Base-by-base conservation (phyloP, 768 basidiomycete genomes). In the Leccinum subtestaceum region DNA sequence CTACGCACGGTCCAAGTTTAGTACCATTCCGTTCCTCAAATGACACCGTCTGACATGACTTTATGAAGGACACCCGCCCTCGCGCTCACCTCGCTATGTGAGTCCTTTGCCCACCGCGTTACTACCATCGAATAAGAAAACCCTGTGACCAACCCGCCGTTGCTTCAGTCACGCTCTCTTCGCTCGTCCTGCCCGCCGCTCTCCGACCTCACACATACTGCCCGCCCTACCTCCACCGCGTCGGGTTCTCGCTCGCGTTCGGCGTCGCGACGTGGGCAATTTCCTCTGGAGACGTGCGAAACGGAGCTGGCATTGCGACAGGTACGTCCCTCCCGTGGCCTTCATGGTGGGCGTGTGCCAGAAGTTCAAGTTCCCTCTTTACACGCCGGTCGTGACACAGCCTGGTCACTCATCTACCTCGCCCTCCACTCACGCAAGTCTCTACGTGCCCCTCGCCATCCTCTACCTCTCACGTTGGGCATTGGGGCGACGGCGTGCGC, bases 371-470 rank as follows among this genome's bases (percentile, higher is more conserved):
- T 40, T 17, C 3, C 8, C 38, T 40, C 38, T 17, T 3, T 13
- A 40, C 38, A 32, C 31, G 31, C 31, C 11, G 11, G 31, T 32
- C 31, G 31, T 32, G 31, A 32, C 31, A 31, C 48, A 78, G 79
- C 78, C 7, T 80, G 78, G 78, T 77, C 78, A n/a, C 63, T 80
- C 49, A 80, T 75, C 34, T 80, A 80, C 58, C 72, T 80, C 34
- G 65, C 78, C 19, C 56, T 80, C 36, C 77, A 79, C 51, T 60
- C 70, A 3, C 66, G 75, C n/a, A 69, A 63, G 34, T 74, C 78
- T 1, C 40, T 74, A 2, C 68, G 56, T 12, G 58, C 68, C 0
- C 76, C 75, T 1, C 65, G 75, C 2, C 70, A 74, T 59, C 62
- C 66, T 1, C 48, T 77, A 2, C 67, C 78, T n/a, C 58, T 77